Percentiles rank a stretch among this genome's conserved stretches.
Conservation (phyloP, 2,329 filamentous ascomycete genomes). For the Didymella arachidicola region DNA sequence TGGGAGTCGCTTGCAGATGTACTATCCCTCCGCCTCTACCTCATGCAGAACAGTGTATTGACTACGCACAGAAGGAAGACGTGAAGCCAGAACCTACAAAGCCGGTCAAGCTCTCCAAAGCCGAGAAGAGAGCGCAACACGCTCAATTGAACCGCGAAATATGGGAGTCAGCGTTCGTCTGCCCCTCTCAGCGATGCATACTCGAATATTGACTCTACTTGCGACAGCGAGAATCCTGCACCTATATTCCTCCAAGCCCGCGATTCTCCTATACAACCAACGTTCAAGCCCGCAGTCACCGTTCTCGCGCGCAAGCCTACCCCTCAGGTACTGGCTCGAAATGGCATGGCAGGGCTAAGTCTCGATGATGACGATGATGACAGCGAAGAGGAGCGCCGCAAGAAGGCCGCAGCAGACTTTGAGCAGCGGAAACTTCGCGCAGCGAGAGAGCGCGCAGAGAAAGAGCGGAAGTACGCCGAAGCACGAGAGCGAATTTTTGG, state of each 20-base stretch:
- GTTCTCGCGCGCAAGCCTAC: conserved; percentile 84
- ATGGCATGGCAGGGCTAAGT: conserved; percentile 59
- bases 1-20: conserved; percentile 85
- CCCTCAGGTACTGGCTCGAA: conserved; percentile 66
- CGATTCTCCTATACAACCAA: conserved; percentile 69
- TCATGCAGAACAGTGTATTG: conserved; percentile 22
- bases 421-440: conserved; percentile 82
- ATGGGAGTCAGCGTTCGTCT: conserved; percentile 84
- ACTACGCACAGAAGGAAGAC: conserved; percentile 46
- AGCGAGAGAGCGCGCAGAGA: conserved; percentile 83
- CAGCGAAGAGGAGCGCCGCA: conserved; percentile 68
- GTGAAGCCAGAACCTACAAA: conserved; percentile 48
- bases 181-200: not conserved
- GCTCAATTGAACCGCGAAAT: conserved; percentile 82
- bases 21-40: conserved; percentile 29
- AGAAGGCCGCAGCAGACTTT: conserved; percentile 69
- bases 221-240: conserved; percentile 72
- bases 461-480: conserved; percentile 89
- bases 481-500: conserved; percentile 88
- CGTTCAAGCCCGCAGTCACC: conserved; percentile 83
- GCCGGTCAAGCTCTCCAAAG: conserved; percentile 67
- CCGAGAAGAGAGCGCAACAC: conserved; percentile 81
- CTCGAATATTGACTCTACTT: conserved; percentile 25
- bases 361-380: conserved; percentile 67
- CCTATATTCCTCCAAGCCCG: conserved; percentile 77